phyloP scores from a whole-genome alignment of 225 moss, liverwort and hornwort genomes.

The Asterella californica region DNA sequence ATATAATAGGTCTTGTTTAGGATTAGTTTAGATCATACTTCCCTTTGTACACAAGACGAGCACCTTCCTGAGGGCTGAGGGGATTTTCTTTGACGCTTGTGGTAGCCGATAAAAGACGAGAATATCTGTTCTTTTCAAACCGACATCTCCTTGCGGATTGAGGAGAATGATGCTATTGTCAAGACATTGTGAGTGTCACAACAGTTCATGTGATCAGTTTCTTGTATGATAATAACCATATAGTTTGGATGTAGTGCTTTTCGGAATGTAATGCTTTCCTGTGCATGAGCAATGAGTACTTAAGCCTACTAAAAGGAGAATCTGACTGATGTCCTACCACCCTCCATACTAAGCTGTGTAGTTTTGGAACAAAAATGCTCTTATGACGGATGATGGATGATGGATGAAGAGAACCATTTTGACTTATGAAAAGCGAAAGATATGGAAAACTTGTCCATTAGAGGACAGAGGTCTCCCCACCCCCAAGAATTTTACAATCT shows the following conservation, averaged over 20 bases:
- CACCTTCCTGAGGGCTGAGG: neutral
- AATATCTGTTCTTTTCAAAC: neutral
- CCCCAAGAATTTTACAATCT: too few relatives aligned
- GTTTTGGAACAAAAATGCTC: neutral
- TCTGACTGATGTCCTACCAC: neutral
- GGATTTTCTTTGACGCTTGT: neutral
- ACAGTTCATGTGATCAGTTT: too few relatives aligned
- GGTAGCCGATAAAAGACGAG: neutral
- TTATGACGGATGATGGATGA: neutral
- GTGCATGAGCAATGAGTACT: neutral
- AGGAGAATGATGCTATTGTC: constrained; percentile 1
- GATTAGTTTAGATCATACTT: neutral
- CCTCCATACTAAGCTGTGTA: neutral
- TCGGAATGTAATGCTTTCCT: too few relatives aligned
- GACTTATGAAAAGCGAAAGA: neutral
- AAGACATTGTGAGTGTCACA: neutral
- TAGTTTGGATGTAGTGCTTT: too few relatives aligned
- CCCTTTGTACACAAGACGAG: neutral
- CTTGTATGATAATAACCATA: too few relatives aligned
- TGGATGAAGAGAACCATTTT: neutral
- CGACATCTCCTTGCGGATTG: neutral
- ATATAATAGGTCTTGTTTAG: neutral
- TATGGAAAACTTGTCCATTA: too few relatives aligned
- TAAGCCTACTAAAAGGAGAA: neutral
- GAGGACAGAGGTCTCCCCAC: too few relatives aligned